Evolutionary conservation across 1,139 yeast species (phyloP).

Genomic region (Yamadazyma aaseri): DNA sequence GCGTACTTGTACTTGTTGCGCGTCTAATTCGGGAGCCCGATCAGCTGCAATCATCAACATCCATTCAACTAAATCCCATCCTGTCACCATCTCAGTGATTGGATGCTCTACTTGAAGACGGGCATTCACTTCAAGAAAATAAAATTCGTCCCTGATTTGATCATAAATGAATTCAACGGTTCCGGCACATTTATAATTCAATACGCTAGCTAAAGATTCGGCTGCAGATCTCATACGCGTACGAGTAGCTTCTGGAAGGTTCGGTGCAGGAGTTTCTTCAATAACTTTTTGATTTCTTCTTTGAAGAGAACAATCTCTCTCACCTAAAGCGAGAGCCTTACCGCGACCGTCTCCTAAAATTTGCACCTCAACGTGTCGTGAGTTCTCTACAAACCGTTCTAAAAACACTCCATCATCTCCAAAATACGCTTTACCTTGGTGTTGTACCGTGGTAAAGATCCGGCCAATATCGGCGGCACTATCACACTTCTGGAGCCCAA

Average conservation of each 20-base stretch:
- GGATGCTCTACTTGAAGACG: constrained; percentile 98
- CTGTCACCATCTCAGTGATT: constrained; percentile 92
- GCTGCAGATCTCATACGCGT: constrained; percentile 77
- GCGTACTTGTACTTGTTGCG: constrained; percentile 52
- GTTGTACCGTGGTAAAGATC: constrained; percentile 87
- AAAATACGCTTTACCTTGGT: constrained; percentile 88
- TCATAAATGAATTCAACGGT: constrained; percentile 96
- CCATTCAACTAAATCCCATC: constrained; percentile 94
- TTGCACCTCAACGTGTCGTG: constrained; percentile 96
- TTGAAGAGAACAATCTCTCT: constrained; percentile 95
- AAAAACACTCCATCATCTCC: constrained; percentile 94
- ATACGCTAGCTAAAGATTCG: constrained; percentile 71
- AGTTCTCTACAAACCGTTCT: constrained; percentile 89
- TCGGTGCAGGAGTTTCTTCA: constrained; percentile 98
- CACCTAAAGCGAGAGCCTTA: constrained; percentile 88
- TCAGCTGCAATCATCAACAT: constrained; percentile 92
- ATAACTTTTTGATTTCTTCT: constrained; percentile 95
- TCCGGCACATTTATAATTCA: constrained; percentile 95
- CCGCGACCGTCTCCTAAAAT: constrained; percentile 96
- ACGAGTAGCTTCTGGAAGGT: constrained; percentile 78
- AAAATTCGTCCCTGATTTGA: constrained; percentile 78
- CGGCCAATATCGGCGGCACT: constrained; percentile 73
- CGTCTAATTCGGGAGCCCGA: constrained; percentile 69
- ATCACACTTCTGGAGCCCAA: constrained; percentile 92
- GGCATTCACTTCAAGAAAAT: constrained; percentile 94